phyloP scores from a whole-genome alignment of 2,329 filamentous ascomycete genomes.

The Thielaviopsis ethacetica region DNA sequence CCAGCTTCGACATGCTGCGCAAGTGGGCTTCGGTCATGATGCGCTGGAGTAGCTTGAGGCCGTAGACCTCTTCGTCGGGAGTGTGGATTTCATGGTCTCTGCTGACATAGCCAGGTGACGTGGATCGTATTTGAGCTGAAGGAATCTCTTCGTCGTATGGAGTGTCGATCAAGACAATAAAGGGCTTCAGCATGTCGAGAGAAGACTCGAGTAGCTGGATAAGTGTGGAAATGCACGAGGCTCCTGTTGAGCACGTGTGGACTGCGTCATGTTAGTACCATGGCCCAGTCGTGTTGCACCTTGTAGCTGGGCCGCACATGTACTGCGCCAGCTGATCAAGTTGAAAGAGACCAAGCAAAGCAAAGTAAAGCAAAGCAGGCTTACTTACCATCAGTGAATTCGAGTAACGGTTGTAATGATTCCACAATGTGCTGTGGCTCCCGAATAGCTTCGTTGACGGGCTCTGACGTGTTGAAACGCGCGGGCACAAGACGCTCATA shows the following conservation, averaged over 20 bases:
- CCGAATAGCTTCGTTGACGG: slow-evolving; percentile 18
- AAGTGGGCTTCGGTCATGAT: slow-evolving; percentile 42
- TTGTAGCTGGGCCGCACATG: too few species aligned
- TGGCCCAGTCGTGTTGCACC: too few species aligned
- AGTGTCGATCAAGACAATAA: slow-evolving; percentile 40
- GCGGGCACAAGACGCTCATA: slow-evolving; percentile 28
- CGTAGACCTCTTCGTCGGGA: slow-evolving; percentile 35
- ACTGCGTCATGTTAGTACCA: slow-evolving; percentile 22
- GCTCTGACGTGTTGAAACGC: slow-evolving; percentile 14
- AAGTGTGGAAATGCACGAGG: slow-evolving; percentile 35
- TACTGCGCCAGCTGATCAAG: too few species aligned
- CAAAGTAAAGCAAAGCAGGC: slow-evolving; percentile 14
- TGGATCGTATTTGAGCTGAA: slow-evolving; percentile 20
- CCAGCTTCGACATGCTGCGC: slow-evolving; percentile 37
- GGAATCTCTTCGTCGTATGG: slow-evolving; percentile 32
- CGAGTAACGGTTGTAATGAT: slow-evolving; percentile 32
- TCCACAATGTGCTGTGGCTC: slow-evolving; percentile 26
- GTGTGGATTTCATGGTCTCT: slow-evolving; percentile 23
- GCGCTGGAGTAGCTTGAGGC: slow-evolving; percentile 36
- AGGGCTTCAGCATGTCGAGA: slow-evolving; percentile 36
- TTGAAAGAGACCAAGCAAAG: too few species aligned
- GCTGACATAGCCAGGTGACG: slow-evolving; percentile 27
- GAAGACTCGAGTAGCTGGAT: slow-evolving; percentile 36
- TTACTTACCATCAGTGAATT: slow-evolving; percentile 40
- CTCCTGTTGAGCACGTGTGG: slow-evolving; percentile 36